A percentile compares a stretch with the other conserved stretches of the same genome.
Evolutionary conservation across 371 early-diverging fungal genomes (phyloP).

Genomic region (Actinomortierella ambigua): DNA sequence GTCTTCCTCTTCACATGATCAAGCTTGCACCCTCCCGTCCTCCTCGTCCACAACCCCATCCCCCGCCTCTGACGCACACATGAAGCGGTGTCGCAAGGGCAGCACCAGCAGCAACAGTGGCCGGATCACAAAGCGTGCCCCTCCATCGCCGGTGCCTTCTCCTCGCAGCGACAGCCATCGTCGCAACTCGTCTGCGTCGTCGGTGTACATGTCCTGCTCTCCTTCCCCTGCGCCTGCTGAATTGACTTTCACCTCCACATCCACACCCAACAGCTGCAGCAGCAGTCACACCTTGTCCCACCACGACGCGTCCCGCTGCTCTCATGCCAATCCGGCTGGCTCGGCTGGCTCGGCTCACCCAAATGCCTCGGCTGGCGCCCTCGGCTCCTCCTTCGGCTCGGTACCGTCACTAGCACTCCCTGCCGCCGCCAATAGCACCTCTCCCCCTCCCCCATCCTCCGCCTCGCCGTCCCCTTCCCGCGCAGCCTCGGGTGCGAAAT

Average conservation of each 20-base stretch:
- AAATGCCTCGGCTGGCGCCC: neutral
- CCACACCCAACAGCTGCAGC: neutral
- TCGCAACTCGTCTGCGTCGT: too few species aligned
- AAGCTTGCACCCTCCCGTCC: too few species aligned
- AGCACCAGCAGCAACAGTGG: too few species aligned
- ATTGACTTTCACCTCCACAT: conserved; percentile 2
- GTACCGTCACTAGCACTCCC: too few species aligned
- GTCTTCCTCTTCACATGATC: conserved; percentile 11
- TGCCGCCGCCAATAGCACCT: too few species aligned
- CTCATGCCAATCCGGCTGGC: neutral
- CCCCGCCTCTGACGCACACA: conserved; percentile 1
- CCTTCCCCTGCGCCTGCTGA: neutral
- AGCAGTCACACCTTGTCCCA: conserved; percentile 2
- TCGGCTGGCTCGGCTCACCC: neutral
- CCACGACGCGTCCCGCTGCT: neutral
- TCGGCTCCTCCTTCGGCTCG: neutral
- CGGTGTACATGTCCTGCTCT: too few species aligned
- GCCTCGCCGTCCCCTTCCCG: neutral
- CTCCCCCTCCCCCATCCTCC: too few species aligned
- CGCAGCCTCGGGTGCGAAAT: conserved; percentile 14
- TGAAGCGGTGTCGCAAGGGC: neutral
- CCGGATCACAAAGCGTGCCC: neutral
- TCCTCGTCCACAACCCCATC: too few species aligned
- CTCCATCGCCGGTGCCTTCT: conserved; percentile 4
- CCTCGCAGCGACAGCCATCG: too few species aligned